These are phyloP conservation scores for Gymnopilus junonius DNA, from an alignment of 768 basidiomycete genomes.

Conservation along the genomic window DNA sequence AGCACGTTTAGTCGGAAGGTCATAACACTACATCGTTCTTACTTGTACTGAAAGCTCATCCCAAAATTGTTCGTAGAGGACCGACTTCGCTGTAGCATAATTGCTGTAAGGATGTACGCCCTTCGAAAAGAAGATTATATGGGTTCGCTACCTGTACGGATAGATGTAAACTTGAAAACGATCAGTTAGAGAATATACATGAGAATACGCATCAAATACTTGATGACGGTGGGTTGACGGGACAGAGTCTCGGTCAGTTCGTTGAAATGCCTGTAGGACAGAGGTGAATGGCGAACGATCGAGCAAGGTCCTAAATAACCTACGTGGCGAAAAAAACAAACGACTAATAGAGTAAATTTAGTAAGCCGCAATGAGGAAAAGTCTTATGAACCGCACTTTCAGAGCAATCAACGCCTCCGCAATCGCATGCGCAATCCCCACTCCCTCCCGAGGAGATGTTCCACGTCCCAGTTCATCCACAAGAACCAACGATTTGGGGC, in stretches of 20 bases:
- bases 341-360: slow-evolving; percentile 50
- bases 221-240: slow-evolving; percentile 76
- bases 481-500: slow-evolving; percentile 72
- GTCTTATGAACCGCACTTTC: slow-evolving; percentile 52
- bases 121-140: background rate
- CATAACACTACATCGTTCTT: background rate
- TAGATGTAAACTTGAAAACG: slow-evolving; percentile 70
- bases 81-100: slow-evolving; percentile 52
- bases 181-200: background rate
- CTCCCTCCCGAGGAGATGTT: slow-evolving; percentile 81
- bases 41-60: slow-evolving; percentile 83
- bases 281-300: background rate
- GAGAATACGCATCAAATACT: slow-evolving; percentile 49
- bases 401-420: slow-evolving; percentile 74
- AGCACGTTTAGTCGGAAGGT: background rate
- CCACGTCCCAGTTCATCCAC: slow-evolving; percentile 95
- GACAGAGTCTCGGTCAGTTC: slow-evolving; percentile 81
- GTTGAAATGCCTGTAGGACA: slow-evolving; percentile 65
- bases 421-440: slow-evolving; percentile 85
- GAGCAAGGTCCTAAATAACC: slow-evolving; percentile 17
- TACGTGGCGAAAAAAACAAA: slow-evolving; percentile 94
- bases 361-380: no score
- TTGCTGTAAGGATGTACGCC: background rate
- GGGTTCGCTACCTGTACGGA: slow-evolving; percentile 46
- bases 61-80: slow-evolving; percentile 63